Evolutionary conservation across 805 yeast genomes (phyloP), one percentile per base, ranked within the genome.

Genomic region (Barnettozyma populi): DNA sequence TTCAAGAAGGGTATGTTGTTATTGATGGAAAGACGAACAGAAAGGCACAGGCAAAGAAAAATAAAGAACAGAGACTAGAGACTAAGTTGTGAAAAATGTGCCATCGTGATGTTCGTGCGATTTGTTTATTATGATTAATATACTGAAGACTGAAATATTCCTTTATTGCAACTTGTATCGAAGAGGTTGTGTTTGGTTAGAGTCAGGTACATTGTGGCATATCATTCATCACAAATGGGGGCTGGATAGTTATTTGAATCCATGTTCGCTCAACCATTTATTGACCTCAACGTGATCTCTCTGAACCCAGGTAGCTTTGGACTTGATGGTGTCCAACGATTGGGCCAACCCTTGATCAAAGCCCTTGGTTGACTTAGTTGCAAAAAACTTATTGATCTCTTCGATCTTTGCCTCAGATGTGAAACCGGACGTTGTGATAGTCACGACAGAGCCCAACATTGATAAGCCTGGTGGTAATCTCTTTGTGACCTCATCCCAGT

Each of bases 401-500:
- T 72, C 70, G 55, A 73, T 73, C 52, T 80, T 79, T 31, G 72
- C 77, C 34, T 66, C 64, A 46, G 78, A 76, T 25, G 89, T 75
- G 67, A 80, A 83, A 1, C 84, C 80, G 21, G 80, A 67, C 36
- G 86, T 75, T 42, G 82, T 69, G 32, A 85, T 53, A 29, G 74
- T 71, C 36, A 92, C 85, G 49, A 94, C 82, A 18, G 83, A 72
- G 19, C 92, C 85, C 57, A 92, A 73, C 87, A 90, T 80, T 21
- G 89, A 75, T 53, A 84, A 75, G 11, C 88, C 84, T 14, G 95
- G 88, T 44, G 97, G 96, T 62, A 89, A 76, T 59, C 75, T 71
- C 63, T 79, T 74, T 57, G 69, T 68, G 51, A 92, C 62, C 40
- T 71, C 75, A 48, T 80, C 89, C 92, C 95, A 92, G 66, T 90